Percentiles rank a stretch among this genome's conserved stretches.
Conservation (phyloP, 305 asterid species). For the Fraxinus baroniana region DNA sequence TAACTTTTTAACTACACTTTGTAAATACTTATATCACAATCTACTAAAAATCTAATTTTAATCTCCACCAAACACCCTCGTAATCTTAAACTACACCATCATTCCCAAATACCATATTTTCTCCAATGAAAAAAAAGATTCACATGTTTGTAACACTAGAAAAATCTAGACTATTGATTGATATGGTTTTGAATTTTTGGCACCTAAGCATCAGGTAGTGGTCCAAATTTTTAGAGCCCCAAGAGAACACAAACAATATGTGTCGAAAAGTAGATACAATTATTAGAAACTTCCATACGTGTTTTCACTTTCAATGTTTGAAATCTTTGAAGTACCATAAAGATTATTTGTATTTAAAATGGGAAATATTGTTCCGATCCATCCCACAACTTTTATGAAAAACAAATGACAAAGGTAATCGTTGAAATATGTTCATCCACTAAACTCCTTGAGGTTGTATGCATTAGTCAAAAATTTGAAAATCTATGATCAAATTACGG, state of each 20-base stretch:
- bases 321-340: not conserved
- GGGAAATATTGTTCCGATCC: not conserved
- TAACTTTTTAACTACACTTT: no score
- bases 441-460: not conserved
- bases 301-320: constrained; percentile 22
- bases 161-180: not conserved
- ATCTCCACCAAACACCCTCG: no score
- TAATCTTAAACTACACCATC: not conserved
- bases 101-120: not conserved
- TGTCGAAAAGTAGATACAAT: constrained; percentile 6
- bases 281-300: constrained; percentile 14
- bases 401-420: not conserved
- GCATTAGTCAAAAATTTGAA: no score
- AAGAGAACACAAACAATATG: constrained; percentile 15
- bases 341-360: not conserved
- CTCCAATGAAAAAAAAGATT: not conserved
- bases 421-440: not conserved
- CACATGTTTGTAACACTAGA: not conserved
- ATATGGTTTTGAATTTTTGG: constrained; percentile 1
- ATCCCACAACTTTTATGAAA: not conserved
- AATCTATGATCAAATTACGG: not conserved
- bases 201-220: not conserved
- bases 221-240: not conserved
- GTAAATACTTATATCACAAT: no score
- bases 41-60: no score